Base-by-base conservation (phyloP, 2,329 filamentous ascomycete genomes). In the Penicillium sp. region DNA sequence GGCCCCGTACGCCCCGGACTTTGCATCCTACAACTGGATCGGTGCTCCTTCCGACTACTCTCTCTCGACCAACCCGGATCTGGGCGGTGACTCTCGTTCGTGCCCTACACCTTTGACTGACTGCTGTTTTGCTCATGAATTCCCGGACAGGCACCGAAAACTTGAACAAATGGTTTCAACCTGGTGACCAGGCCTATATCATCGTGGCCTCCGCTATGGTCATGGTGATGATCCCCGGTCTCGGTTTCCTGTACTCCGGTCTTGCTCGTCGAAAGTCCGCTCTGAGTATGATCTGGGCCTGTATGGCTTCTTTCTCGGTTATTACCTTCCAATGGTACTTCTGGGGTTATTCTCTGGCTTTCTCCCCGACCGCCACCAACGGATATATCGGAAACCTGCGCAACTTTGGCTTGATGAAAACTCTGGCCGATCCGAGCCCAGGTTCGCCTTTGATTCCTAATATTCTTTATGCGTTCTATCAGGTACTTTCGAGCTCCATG, bases 291-390 rank as follows among this genome's bases (percentile, higher is more conserved):
- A 94, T 99, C 68, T 97, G 92, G 90, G 91, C 92, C 13, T 91
- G 88, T 76, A 95, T 99, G 89, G 92, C 88, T 72, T 94, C 91
- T 42, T 88, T 88, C 69, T 92, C 89, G 43, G 86, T 97, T 69
- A 81, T 96, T 71, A 88, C 89, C 50, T 96, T 99, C 79, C 94
- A 99, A 77, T 99, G 94, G 94, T 97, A 96, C 69, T 96, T 99
- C 74, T 97, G 94, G 92, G 94, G 94, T 33, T 99, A 96, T 74
- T 96, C 92, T 13, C 80, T 99, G 55, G 92, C 92, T 46, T 96
- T 97, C 75, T 94, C 89, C 67, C 80, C 82, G 39, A 85, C 84
- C 13, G 89, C 87, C 4, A 90, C 83, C 61, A 96, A 89, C 75
- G 88, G 89, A 47, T 97, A 89, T 76, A 97, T 99, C 68, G 94